Evolutionary conservation across 495 filamentous ascomycete species (phyloP).

Genomic region (Filosporella fistucella): DNA sequence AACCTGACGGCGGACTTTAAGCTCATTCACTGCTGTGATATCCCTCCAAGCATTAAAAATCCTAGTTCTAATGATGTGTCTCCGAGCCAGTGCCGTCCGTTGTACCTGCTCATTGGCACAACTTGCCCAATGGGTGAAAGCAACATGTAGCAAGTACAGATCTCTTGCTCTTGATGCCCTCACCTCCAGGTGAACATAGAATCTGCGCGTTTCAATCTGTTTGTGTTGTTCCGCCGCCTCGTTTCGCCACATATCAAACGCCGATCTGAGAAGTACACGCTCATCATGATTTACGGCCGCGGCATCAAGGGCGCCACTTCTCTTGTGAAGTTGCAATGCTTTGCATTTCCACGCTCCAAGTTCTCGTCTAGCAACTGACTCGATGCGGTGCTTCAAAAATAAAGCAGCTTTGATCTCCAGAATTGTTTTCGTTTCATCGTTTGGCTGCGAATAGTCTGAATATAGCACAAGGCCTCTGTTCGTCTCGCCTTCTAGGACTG

Average conservation of each 20-base stretch:
- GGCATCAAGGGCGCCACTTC: conserved; percentile 39
- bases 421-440: conserved; percentile 1
- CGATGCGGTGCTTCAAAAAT: conserved; percentile 34
- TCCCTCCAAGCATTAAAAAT: conserved; percentile 77
- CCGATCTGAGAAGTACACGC: conserved; percentile 47
- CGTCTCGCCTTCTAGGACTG: conserved; percentile 5
- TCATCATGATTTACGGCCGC: conserved; percentile 49
- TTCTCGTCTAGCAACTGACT: conserved; percentile 40
- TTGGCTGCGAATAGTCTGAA: not conserved
- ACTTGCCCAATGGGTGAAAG: conserved; percentile 71
- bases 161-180: conserved; percentile 59
- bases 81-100: conserved; percentile 46
- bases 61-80: conserved; percentile 63
- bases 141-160: conserved; percentile 62
- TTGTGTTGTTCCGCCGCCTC: conserved; percentile 43
- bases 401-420: conserved; percentile 19
- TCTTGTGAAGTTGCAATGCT: conserved; percentile 39
- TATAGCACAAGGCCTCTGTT: not conserved
- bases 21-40: conserved; percentile 64
- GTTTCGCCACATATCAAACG: conserved; percentile 54
- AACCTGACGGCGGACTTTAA: conserved; percentile 60
- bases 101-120: conserved; percentile 53
- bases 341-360: conserved; percentile 51
- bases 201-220: conserved; percentile 47
- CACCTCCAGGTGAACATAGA: conserved; percentile 56